Conservation (phyloP, 129 eudicot species). For the Scalesia atractyloides region DNA sequence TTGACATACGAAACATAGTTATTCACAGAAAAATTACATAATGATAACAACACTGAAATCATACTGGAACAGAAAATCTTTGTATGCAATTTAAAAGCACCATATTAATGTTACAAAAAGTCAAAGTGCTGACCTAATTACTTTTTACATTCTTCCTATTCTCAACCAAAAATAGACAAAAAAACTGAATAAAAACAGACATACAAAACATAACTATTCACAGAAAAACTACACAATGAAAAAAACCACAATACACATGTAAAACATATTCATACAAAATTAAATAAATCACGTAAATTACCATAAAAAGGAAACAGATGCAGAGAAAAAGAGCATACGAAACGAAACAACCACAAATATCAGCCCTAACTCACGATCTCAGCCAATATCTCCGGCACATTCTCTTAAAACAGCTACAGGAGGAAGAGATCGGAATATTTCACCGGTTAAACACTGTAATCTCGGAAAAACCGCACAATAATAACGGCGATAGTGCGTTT, state of each 20-base stretch:
- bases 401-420: conserved; percentile 37
- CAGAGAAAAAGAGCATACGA: not conserved
- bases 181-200: conserved; percentile 4
- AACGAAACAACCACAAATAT: conserved; percentile 29
- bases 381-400: conserved; percentile 49
- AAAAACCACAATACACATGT: conserved; percentile 20
- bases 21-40: not conserved
- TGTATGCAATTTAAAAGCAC: no score
- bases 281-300: conserved; percentile 13
- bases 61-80: no score
- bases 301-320: conserved; percentile 52
- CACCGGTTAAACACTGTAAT: conserved; percentile 26
- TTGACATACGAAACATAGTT: not conserved
- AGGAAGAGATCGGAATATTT: conserved; percentile 53
- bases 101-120: no score
- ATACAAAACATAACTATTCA: not conserved
- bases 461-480: conserved; percentile 15
- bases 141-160: conserved; percentile 16
- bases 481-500: conserved; percentile 5
- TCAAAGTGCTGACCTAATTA: not conserved
- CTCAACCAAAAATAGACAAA: conserved; percentile 12
- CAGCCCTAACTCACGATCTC: conserved; percentile 55
- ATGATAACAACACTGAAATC: conserved; percentile 17
- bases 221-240: conserved; percentile 4
- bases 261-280: conserved; percentile 1